Percentiles rank a stretch among this genome's conserved stretches.
These are phyloP conservation scores for Tuber aestivum DNA, from an alignment of 495 filamentous ascomycete species.

Conservation along the genomic window DNA sequence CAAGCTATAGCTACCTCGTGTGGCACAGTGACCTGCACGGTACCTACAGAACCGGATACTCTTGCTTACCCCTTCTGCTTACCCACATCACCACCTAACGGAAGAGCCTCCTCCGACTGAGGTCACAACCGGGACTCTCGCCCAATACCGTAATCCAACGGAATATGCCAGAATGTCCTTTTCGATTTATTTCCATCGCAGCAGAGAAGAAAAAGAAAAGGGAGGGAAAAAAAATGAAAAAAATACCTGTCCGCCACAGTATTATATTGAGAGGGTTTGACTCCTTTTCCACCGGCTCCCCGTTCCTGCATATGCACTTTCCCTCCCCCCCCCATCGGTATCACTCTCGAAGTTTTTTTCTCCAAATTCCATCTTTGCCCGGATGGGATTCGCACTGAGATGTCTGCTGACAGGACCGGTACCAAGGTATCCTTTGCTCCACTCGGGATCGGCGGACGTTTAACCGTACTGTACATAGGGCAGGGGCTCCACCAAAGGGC, in stretches of 20 bases:
- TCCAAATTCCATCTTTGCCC: not conserved
- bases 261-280: not conserved
- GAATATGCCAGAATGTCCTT: not conserved
- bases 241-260: not conserved
- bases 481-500: not conserved
- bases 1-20: not conserved
- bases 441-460: not conserved
- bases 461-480: not conserved
- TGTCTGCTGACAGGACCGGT: not conserved
- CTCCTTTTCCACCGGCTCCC: not conserved
- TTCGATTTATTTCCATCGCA: not conserved
- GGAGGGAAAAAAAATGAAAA: not conserved
- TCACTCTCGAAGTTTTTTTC: not conserved
- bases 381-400: not conserved
- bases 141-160: not conserved
- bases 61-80: not conserved
- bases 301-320: slow-evolving; percentile 3
- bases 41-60: not conserved
- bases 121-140: not conserved
- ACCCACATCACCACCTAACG: not conserved
- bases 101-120: not conserved
- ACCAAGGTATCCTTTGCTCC: not conserved
- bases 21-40: not conserved
- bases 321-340: not conserved
- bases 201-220: not conserved